phyloP scores from a whole-genome alignment of 352 stramenopile genomes.

The Pythium sp. region DNA sequence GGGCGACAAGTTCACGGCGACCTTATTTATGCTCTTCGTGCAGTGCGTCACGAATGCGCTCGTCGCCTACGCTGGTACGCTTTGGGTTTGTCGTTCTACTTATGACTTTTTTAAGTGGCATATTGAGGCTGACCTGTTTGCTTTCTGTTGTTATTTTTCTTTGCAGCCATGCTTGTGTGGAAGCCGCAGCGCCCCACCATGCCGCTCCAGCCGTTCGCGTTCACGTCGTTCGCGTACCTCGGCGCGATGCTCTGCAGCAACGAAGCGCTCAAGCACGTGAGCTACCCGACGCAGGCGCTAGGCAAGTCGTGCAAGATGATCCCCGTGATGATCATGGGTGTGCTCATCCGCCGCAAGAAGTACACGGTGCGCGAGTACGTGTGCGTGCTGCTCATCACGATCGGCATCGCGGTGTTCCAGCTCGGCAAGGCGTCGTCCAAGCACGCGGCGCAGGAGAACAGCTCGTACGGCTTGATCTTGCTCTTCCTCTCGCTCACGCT shows the following conservation, averaged over 20 bases:
- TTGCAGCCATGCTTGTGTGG: slow-evolving; percentile 77
- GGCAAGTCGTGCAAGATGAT: slow-evolving; percentile 99
- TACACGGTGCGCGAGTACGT: slow-evolving; percentile 89
- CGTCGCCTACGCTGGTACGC: slow-evolving; percentile 70
- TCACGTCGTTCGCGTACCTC: slow-evolving; percentile 88
- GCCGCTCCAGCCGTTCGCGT: slow-evolving; percentile 80
- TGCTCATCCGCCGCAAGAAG: slow-evolving; percentile 90
- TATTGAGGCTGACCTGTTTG: neutral
- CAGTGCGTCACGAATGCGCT: slow-evolving; percentile 90
- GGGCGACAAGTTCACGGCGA: slow-evolving; percentile 89
- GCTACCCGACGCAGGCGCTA: slow-evolving; percentile 97
- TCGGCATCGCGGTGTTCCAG: slow-evolving; percentile 89
- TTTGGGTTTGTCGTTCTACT: neutral
- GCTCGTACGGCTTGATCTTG: slow-evolving; percentile 83
- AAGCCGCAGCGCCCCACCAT: slow-evolving; percentile 64
- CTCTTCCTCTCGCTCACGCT: slow-evolving; percentile 93
- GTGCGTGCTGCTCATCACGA: slow-evolving; percentile 89
- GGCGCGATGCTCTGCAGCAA: slow-evolving; percentile 91
- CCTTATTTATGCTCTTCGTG: slow-evolving; percentile 91
- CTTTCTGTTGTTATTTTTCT: neutral
- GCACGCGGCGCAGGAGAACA: slow-evolving; percentile 83
- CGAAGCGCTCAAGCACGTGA: slow-evolving; percentile 93
- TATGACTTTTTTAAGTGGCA: neutral
- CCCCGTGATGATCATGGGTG: slow-evolving; percentile 94
- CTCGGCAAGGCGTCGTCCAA: slow-evolving; percentile 80